These are phyloP conservation scores for Ophiostoma sp. DNA, from an alignment of 2,329 filamentous ascomycete genomes.

Conservation along the genomic window DNA sequence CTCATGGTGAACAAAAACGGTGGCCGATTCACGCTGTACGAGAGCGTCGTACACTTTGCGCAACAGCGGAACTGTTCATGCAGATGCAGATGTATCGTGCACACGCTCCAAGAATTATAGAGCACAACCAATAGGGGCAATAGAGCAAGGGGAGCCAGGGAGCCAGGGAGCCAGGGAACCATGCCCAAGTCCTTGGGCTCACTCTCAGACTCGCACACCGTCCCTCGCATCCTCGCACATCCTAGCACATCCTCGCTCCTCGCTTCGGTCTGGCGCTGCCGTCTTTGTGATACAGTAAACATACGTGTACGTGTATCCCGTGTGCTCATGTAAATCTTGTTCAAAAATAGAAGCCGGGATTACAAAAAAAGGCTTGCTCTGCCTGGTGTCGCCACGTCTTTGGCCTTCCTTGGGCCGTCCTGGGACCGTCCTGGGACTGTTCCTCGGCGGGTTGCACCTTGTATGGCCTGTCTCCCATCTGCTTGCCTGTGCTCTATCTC, in stretches of 20 bases:
- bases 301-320: neutral
- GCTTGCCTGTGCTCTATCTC: neutral
- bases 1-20: neutral
- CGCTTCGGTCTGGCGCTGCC: neutral
- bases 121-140: no score
- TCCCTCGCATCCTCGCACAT: neutral
- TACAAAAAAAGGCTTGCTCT: neutral
- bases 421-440: neutral
- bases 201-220: neutral
- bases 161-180: neutral
- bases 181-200: conserved; percentile 4
- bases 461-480: neutral
- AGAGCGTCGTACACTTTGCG: no score
- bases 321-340: neutral
- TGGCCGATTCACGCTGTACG: neutral
- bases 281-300: neutral
- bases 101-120: no score
- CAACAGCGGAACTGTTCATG: neutral
- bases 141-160: no score
- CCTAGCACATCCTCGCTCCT: neutral
- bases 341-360: neutral
- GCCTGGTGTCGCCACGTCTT: neutral
- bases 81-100: neutral
- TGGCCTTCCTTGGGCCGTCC: no score
- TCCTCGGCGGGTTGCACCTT: neutral